These are phyloP conservation scores for Cordyceps pruinosa DNA, from an alignment of 2,329 filamentous ascomycete species.

Conservation along the genomic window DNA sequence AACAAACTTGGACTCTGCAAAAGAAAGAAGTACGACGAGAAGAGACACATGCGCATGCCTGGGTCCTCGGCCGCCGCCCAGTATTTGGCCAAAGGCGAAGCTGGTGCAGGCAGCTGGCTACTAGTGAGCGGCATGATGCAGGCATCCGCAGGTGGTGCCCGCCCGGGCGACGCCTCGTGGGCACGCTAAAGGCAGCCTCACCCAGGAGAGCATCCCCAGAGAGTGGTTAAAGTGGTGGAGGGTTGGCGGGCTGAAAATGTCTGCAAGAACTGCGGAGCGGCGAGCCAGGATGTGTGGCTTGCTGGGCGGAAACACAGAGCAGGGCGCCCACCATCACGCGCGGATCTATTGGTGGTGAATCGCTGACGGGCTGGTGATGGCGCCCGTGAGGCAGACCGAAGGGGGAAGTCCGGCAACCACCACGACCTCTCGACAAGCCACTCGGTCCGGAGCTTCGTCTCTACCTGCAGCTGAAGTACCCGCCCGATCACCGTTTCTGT, in stretches of 20 bases:
- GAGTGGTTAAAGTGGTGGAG: neutral
- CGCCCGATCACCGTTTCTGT: neutral
- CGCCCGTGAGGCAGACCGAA: slow-evolving; percentile 2
- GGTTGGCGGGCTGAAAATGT: neutral
- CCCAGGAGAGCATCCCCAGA: neutral
- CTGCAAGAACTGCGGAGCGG: neutral
- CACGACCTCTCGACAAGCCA: neutral
- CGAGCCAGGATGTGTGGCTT: neutral
- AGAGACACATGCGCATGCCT: neutral
- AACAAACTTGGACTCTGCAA: neutral
- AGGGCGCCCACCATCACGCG: neutral
- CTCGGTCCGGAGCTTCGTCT: neutral
- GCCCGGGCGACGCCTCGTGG: slow-evolving; percentile 8
- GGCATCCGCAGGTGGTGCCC: neutral
- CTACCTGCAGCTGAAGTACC: neutral
- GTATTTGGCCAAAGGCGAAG: slow-evolving; percentile 4
- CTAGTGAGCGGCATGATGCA: neutral
- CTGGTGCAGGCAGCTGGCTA: neutral
- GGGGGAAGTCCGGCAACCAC: neutral
- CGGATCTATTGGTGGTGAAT: slow-evolving; percentile 5
- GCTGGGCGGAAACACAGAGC: neutral
- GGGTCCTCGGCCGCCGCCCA: neutral
- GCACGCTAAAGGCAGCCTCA: slow-evolving; percentile 10
- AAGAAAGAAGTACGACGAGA: neutral
- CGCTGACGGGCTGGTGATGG: slow-evolving; percentile 6